phyloP scores from a whole-genome alignment of 2,329 filamentous ascomycete species.

The Stagonosporopsis chrysanthemi region DNA sequence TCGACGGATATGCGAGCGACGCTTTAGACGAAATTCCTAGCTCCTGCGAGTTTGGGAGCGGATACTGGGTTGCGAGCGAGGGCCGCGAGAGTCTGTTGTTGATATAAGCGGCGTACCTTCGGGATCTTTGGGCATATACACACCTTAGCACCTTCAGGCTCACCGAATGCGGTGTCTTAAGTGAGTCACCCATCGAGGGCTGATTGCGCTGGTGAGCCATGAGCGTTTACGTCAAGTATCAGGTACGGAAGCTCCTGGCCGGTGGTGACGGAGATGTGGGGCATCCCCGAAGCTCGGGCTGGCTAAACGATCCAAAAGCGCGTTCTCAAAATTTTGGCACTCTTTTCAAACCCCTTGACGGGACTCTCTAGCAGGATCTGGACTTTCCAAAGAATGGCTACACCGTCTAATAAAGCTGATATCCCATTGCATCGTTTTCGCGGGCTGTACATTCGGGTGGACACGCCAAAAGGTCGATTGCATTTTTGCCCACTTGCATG shows the following conservation, averaged over 20 bases:
- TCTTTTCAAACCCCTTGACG: background rate
- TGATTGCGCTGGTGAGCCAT: conserved; percentile 52
- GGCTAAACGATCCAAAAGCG: conserved; percentile 4
- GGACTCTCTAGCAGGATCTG: background rate
- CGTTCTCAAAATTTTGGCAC: conserved; percentile 13
- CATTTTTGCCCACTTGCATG: background rate
- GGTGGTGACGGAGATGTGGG: conserved; percentile 19
- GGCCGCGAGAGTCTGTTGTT: conserved; percentile 77
- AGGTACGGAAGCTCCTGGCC: conserved; percentile 8
- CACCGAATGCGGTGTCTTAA: conserved; percentile 72
- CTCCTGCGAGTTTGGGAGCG: conserved; percentile 63
- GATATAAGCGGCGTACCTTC: conserved; percentile 47
- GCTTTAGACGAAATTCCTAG: conserved; percentile 66
- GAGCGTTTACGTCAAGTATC: conserved; percentile 13
- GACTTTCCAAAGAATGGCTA: background rate
- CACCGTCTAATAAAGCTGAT: conserved; percentile 16
- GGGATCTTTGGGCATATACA: conserved; percentile 56
- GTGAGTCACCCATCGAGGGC: conserved; percentile 46
- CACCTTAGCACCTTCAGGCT: conserved; percentile 87
- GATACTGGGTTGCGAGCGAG: conserved; percentile 74
- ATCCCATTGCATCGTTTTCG: conserved; percentile 53
- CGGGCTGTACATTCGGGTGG: conserved; percentile 53
- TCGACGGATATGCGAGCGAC: conserved; percentile 71
- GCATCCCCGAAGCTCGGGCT: conserved; percentile 9
- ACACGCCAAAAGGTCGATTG: conserved; percentile 59